Evolutionary conservation across 345 rosid species (phyloP), one percentile per base, ranked within the genome.

Genomic region (Carallia pectinifolia): DNA sequence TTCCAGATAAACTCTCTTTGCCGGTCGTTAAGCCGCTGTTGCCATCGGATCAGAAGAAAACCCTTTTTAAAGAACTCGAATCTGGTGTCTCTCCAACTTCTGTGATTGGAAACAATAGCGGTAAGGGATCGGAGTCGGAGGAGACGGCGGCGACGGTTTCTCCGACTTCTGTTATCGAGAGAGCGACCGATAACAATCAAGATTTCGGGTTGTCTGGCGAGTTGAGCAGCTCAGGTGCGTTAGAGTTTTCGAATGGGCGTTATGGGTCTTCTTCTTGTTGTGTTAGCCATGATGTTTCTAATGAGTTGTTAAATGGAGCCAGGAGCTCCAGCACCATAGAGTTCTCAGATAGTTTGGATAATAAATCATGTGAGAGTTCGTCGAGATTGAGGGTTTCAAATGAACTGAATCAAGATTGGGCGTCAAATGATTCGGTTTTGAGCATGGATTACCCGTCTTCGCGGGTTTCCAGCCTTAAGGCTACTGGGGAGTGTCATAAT

Each of bases 391-490:
- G 88, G 78, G 80, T 71, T 38, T 83, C 89, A 4, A 80, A 80
- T 75, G 87, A 86, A 54, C 75, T 74, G 50, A 90, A 80, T 68
- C 83, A 80, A 37, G 93, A 88, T 71, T 93, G 98, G 98, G 93
- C 69, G 53, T 91, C 97, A 1, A 96, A 70, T 68, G 97, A 86
- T 61, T 92, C 98, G 0, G 86, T 90, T 47, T 56, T 90, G 86
- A 95, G 99, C 56, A 76, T 82, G 73, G 99, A 92, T 69, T 95
- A 88, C 75, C 97, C 97, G 0, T 95, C 99, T 65, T 89, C 97
- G 0, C 81, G 90, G 71, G 93, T 88, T 79, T 85, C 87, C 8
- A 83, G 78, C 62, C 79, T 63, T 33, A 83, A 80, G 75, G 83
- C 88, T 48, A 19, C 65, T 4, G 96, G 85, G 19, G 91, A 88